Base-by-base conservation (phyloP, 202 grass and related monocot species). In the Dendrocalamus latiflorus region DNA sequence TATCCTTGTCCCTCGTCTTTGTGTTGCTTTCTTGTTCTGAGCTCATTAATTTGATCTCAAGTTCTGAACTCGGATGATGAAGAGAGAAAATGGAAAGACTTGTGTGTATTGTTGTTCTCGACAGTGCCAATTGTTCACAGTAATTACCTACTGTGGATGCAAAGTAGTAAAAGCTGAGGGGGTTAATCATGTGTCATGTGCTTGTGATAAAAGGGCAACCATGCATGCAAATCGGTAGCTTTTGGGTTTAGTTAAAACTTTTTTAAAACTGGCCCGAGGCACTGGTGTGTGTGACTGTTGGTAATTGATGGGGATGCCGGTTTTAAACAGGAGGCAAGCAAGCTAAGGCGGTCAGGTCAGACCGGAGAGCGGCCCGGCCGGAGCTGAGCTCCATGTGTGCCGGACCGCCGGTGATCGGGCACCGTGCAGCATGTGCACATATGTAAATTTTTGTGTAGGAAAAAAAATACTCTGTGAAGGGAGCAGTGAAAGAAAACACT, bases 361-460 rank as follows among this genome's bases (percentile, higher is more conserved):
- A 9, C 30, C 10, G 56, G 36, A 62, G 76, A 30, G 60, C 70
- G 39, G 62, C 77, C 4, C 68, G 47, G 44, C 47, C 61, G 47
- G 22, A 62, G 64, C 73, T 43, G 80, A 42, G 14, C 37, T 24
- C 25, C 77, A 77, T 78, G 88, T 53, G 83, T 73, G 76, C 70
- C 33, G 33, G 33, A 33, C 33, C 33, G 33, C 33, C 73, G 79
- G 66, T 77, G 86, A 89, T 79, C 68, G 84, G 72, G 80, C 85
- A 70, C 76, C 51, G 93, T 76, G 75, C 79, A 6, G 28, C 90
- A 92, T 90, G 90, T 90, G 90, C 82, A 9, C 4, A 2, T 21
- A 68, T 83, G 75, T 70, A 26, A 88, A 13, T 74, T 21, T 56
- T 41, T 44, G 64, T 42, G 82, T 57, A 82, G 9, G 63, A 65